Conservation (phyloP, 1,139 yeast species). For the Yamadazyma dushanensis region DNA sequence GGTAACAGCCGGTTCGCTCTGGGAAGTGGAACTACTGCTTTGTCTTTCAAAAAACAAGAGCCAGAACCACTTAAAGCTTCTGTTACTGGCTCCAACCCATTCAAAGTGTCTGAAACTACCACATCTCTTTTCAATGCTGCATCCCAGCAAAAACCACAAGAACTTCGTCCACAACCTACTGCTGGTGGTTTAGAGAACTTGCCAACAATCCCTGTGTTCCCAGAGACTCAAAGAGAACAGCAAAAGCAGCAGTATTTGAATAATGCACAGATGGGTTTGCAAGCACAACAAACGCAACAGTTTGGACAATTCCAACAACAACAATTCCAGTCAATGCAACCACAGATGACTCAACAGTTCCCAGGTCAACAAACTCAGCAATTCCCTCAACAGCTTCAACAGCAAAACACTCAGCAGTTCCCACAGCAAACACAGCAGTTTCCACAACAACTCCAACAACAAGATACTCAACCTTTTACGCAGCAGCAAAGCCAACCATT, state of each 20-base stretch:
- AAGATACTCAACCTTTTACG: constrained; percentile 11
- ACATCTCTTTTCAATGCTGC: constrained; percentile 32
- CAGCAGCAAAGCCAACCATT: constrained; percentile 12
- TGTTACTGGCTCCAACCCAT: constrained; percentile 48
- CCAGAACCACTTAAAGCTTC: constrained; percentile 25
- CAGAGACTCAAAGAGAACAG: constrained; percentile 53
- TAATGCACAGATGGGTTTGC: constrained; percentile 41
- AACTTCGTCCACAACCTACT: constrained; percentile 51
- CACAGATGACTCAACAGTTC: constrained; percentile 7
- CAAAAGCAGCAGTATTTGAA: constrained; percentile 35
- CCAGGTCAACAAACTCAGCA: constrained; percentile 17
- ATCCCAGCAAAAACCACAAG: constrained; percentile 19
- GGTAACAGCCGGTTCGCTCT: constrained; percentile 39
- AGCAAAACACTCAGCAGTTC: constrained; percentile 12
- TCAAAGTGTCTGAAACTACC: constrained; percentile 42
- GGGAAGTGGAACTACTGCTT: constrained; percentile 37
- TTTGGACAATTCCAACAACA: constrained; percentile 10
- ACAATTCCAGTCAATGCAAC: constrained; percentile 11
- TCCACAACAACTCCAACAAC: constrained; percentile 10
- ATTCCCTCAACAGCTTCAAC: constrained; percentile 9
- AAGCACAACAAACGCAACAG: constrained; percentile 7
- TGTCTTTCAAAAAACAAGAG: constrained; percentile 24
- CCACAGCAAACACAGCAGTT: constrained; percentile 15
- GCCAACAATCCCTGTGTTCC: constrained; percentile 65
- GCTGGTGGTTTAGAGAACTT: constrained; percentile 68